A percentile compares a stretch with the other conserved stretches of the same genome.
Conservation (phyloP, 73 alveolate species). For the Paramecium biaurelia region DNA sequence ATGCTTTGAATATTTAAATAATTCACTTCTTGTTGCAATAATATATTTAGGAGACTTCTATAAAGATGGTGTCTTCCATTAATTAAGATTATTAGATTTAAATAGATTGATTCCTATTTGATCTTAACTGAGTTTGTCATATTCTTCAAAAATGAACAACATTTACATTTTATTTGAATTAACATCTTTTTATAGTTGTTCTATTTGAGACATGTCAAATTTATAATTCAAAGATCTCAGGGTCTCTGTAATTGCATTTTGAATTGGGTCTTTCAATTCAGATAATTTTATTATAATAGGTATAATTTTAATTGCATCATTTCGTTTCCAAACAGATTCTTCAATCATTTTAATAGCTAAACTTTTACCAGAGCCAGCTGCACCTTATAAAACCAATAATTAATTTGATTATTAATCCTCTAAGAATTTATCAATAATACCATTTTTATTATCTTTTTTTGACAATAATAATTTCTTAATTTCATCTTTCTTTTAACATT, state of each 20-base stretch:
- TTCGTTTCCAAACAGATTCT: not conserved
- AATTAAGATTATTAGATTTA: not conserved
- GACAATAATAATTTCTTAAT: not conserved
- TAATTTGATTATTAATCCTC: not conserved
- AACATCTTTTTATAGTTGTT: not conserved
- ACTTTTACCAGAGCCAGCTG: not conserved
- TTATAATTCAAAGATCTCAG: not conserved
- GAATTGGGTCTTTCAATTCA: not conserved
- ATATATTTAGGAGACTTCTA: not conserved
- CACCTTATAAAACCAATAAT: not conserved
- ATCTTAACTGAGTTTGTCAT: not conserved
- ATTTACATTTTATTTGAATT: not conserved
- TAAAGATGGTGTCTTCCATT: not conserved
- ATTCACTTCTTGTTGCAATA: slow-evolving; percentile 8
- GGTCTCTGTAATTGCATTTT: not conserved
- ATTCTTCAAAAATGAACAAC: slow-evolving; percentile 4
- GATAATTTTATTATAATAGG: not conserved
- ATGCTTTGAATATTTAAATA: not conserved
- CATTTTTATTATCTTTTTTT: not conserved
- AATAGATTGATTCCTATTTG: not conserved
- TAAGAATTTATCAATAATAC: not conserved
- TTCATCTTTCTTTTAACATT: not conserved
- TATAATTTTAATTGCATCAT: not conserved
- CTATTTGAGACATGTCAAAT: not conserved
- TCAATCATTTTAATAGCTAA: not conserved